A percentile compares a stretch with the other conserved stretches of the same genome.
phyloP scores from a whole-genome alignment of 306 rosid species.

The Cicer arietinum region DNA sequence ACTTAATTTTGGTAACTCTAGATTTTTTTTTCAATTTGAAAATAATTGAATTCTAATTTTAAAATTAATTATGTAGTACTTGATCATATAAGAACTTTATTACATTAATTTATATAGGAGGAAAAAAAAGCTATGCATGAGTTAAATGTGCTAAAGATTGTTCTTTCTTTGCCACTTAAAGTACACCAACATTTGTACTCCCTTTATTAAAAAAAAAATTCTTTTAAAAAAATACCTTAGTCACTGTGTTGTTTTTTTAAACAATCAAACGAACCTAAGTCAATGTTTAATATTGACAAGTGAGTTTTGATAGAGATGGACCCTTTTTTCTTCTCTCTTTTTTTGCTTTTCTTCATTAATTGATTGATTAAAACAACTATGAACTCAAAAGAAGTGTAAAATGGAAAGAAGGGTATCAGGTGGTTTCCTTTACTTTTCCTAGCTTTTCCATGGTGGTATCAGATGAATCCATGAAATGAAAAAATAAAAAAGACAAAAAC shows the following conservation, averaged over 20 bases:
- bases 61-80: too few relatives aligned
- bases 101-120: conserved; percentile 6
- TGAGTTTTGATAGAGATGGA: conserved; percentile 49
- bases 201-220: too few relatives aligned
- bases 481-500: conserved; percentile 10
- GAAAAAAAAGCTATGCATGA: conserved; percentile 50
- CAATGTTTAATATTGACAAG: conserved; percentile 50
- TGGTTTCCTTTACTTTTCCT: conserved; percentile 32
- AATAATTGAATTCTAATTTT: conserved; percentile 10
- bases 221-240: too few relatives aligned
- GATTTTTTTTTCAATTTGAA: conserved; percentile 14
- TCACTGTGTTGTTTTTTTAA: too few relatives aligned
- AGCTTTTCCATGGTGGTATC: conserved; percentile 39
- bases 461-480: conserved; percentile 44
- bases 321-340: conserved; percentile 4
- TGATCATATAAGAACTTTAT: neutral
- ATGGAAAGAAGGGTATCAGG: conserved; percentile 35
- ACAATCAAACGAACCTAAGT: conserved; percentile 37
- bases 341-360: conserved; percentile 45
- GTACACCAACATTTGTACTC: conserved; percentile 29
- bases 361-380: conserved; percentile 38
- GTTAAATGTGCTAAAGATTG: conserved; percentile 51
- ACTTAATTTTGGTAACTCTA: conserved; percentile 1
- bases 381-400: conserved; percentile 45
- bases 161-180: conserved; percentile 48